Evolutionary conservation across 805 yeast genomes (phyloP), one percentile per base, ranked within the genome.

Genomic region (Candida nanaspora): DNA sequence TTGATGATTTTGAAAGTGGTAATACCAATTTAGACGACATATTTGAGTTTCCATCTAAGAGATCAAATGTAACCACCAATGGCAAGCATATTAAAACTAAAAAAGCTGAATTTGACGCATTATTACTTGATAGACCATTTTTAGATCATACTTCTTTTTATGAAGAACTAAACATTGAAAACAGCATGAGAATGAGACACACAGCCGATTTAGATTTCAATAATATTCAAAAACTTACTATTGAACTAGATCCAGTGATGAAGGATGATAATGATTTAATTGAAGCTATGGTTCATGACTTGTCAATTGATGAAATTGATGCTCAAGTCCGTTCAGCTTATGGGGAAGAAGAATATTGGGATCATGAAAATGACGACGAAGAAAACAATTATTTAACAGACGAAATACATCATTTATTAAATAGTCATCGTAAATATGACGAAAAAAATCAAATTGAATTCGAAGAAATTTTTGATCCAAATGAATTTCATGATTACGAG

Each of bases 241-340:
- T 56, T n/a, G 46, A 46, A 43, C 16, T 46, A 2, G 51, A 29
- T 16, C 20, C 32, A 18, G 29, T 21, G 22, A 46, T 14, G 37
- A 42, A 3, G 48, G 41, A 42, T 13, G 42, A 26, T 2, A 34
- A 14, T 14, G 31, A 35, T 5, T 3, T 14, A 11, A n/a, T n/a
- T 13, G 38, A 26, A 23, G n/a, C 28, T 6, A 23, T 42, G 8
- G 45, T 50, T 15, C 49, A 45, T 20, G 46, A 44, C 21, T 54
- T 62, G 39, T 59, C 61, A 8, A 50, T 65, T 29, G 57, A 54
- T 25, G 65, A 58, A 20, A 41, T 69, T 22, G 74, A 70, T 46
- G 42, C 49, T 22, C 68, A 64, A 48, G 55, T 57, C 20, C 54
- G 63, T 44, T 52, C 60, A 3, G 48, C 46, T 34, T 41, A 44